Base-by-base conservation (phyloP, 75 land plant species). In the Gnetum montanum region DNA sequence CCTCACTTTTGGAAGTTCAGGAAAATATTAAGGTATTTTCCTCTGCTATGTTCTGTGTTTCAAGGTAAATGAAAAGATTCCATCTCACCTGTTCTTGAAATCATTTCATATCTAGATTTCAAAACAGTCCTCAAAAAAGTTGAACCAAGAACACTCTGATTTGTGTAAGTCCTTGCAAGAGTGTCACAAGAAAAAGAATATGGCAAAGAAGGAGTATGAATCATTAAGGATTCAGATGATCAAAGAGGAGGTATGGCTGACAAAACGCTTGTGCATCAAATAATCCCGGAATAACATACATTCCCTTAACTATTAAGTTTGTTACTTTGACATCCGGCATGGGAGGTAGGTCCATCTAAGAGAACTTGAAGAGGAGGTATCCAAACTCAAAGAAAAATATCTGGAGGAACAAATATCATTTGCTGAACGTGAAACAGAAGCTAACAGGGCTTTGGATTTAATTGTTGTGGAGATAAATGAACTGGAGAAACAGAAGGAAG, bases 341-440 rank as follows among this genome's bases (percentile, higher is more conserved):
- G n/a, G n/a, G n/a, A n/a, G n/a, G n/a, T 34, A 51, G 54, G 54
- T 51, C 18, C 35, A 51, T 6, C 31, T 51, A 29, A 51, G 31
- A 51, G 54, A 51, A 51, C 34, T 34, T 31, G 54, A 51, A 51
- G 31, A 31, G 54, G 54, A 51, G 34, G 34, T 29, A 30, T 33
- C 35, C 19, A 6, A 30, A 34, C 54, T 16, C 34, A 31, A 51
- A 19, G 54, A 51, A 19, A 33, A 22, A 16, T 16, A 51, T 51
- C 54, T 30, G 22, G 31, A 51, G 54, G 34, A 51, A 31, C 30
- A 51, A 8, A 51, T 1, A 4, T 31, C 33, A 18, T 34, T 51
- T 51, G 30, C 26, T 10, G 19, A 6, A 51, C 18, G 22, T 19
- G 23, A 51, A 29, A 31, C 16, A 51, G 54, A 51, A 25, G 34